A percentile compares a stretch with the other conserved stretches of the same genome.
Conservation (phyloP, 805 yeast species). For the Lachancea kluyveri region DNA sequence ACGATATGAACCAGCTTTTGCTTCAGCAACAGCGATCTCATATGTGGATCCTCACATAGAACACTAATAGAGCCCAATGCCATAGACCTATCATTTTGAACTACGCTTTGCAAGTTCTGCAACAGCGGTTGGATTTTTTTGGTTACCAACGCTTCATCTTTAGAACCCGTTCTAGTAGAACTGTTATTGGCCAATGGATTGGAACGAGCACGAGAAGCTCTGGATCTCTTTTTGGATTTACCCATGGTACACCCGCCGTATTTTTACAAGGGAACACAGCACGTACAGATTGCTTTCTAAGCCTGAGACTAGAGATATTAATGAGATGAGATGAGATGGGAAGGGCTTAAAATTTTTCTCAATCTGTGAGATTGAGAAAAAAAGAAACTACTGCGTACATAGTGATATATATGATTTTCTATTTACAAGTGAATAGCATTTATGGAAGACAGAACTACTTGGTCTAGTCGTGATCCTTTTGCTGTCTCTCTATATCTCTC, state of each 20-base stretch:
- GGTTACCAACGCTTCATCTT: slow-evolving; percentile 43
- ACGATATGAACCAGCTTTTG: slow-evolving; percentile 63
- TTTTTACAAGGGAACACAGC: slow-evolving; percentile 6
- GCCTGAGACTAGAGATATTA: too few relatives aligned
- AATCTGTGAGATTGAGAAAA: slow-evolving; percentile 2
- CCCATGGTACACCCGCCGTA: too few relatives aligned
- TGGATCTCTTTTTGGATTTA: slow-evolving; percentile 63
- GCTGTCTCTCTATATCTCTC: slow-evolving; percentile 7
- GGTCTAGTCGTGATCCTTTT: not conserved
- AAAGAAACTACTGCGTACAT: slow-evolving; percentile 2
- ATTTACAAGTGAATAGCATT: not conserved
- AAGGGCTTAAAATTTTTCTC: slow-evolving; percentile 12
- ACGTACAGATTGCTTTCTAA: slow-evolving; percentile 2
- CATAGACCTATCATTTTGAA: slow-evolving; percentile 69
- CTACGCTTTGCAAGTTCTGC: slow-evolving; percentile 52
- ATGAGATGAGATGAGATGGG: slow-evolving; percentile 15
- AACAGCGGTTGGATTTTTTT: slow-evolving; percentile 65
- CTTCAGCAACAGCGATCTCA: slow-evolving; percentile 60
- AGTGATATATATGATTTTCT: slow-evolving; percentile 4
- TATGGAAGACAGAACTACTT: not conserved
- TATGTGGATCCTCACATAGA: slow-evolving; percentile 58
- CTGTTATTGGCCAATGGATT: slow-evolving; percentile 30
- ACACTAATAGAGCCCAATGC: slow-evolving; percentile 70
- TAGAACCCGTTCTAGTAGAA: slow-evolving; percentile 31
- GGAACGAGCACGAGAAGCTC: slow-evolving; percentile 37